Conservation (phyloP, 371 early-diverging fungal genomes). For the Mortierella sp. region DNA sequence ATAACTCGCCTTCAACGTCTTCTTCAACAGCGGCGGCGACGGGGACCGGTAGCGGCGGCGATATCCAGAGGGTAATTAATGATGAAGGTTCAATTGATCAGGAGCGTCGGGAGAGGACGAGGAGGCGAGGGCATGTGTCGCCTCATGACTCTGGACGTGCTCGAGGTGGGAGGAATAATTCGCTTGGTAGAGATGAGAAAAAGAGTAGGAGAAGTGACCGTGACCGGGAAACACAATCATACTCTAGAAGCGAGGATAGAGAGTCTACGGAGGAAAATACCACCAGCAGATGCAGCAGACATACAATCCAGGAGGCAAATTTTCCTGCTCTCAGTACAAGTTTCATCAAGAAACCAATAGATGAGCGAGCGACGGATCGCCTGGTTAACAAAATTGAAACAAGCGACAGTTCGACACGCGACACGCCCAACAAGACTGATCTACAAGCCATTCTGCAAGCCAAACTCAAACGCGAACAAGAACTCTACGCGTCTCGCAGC, state of each 20-base stretch:
- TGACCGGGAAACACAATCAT: not conserved
- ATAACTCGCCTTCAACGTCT: constrained; percentile 2
- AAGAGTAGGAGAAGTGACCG: not conserved
- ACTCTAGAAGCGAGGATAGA: not conserved
- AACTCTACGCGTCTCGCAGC: constrained; percentile 19
- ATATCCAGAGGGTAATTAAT: not conserved
- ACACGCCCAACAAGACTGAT: not conserved
- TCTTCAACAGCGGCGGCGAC: not conserved
- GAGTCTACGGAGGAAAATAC: not conserved
- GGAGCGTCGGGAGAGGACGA: not conserved
- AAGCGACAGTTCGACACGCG: not conserved
- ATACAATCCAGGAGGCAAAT: not conserved
- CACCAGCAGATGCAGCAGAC: not conserved
- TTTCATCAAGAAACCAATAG: not conserved
- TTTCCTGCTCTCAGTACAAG: not conserved
- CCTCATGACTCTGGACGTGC: not conserved
- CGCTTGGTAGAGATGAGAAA: not conserved
- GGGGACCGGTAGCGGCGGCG: not conserved
- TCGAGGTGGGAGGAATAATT: not conserved
- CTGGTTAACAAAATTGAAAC: not conserved
- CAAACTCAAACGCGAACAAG: constrained; percentile 33
- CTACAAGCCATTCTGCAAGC: constrained; percentile 17
- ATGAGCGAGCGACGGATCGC: not conserved
- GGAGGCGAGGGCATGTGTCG: not conserved
- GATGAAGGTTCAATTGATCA: not conserved